phyloP scores from a whole-genome alignment of 2,329 filamentous ascomycete species.

The Aphanoascus verrucosus region DNA sequence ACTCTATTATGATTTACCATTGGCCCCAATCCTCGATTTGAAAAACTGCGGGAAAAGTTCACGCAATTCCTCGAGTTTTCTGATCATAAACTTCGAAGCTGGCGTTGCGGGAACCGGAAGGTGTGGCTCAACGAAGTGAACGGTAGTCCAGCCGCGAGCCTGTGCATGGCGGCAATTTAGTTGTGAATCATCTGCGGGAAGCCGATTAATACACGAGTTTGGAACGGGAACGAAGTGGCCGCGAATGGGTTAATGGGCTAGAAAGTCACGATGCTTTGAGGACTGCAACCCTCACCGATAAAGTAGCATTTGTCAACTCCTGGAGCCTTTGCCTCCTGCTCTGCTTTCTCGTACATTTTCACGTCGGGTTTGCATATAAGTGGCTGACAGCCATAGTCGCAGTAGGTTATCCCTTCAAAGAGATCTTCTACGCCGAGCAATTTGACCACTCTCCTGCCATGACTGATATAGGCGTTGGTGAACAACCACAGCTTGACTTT shows the following conservation, averaged over 20 bases:
- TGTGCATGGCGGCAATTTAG: constrained; percentile 69
- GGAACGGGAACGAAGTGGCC: constrained; percentile 5
- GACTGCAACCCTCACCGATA: constrained; percentile 56
- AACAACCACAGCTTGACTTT: constrained; percentile 90
- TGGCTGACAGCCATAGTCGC: constrained; percentile 65
- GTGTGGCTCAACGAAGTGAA: constrained; percentile 72
- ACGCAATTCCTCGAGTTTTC: constrained; percentile 63
- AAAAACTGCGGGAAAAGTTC: constrained; percentile 75
- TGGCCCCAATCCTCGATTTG: constrained; percentile 40
- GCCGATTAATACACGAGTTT: background rate
- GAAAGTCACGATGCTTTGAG: too few species aligned
- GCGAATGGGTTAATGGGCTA: background rate
- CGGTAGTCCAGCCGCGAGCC: constrained; percentile 73
- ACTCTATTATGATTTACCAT: constrained; percentile 1
- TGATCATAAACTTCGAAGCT: constrained; percentile 65
- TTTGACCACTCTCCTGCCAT: constrained; percentile 70
- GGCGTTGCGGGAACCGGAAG: constrained; percentile 52
- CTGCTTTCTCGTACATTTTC: constrained; percentile 79
- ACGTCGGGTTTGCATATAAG: constrained; percentile 79
- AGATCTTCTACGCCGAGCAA: constrained; percentile 74
- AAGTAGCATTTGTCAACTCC: constrained; percentile 71
- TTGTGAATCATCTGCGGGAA: constrained; percentile 65
- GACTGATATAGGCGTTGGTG: constrained; percentile 89
- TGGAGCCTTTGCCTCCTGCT: constrained; percentile 66
- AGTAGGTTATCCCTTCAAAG: constrained; percentile 92